Percentiles rank a stretch among this genome's conserved stretches.
Evolutionary conservation across 1,284 basidiomycete species (phyloP).

Genomic region (Rhodotorula sp.): DNA sequence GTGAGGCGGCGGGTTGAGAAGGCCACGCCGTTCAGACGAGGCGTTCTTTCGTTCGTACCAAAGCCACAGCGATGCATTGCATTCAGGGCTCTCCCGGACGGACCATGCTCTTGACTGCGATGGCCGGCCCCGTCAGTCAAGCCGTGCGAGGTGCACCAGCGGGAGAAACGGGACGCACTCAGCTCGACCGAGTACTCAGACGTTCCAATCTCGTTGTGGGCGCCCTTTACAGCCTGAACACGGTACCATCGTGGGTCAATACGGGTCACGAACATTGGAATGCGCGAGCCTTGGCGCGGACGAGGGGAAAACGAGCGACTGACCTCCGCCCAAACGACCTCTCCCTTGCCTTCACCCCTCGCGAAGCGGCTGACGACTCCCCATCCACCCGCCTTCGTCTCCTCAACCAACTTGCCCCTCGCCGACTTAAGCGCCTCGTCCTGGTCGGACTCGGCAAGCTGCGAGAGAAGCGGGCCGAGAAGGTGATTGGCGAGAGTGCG

Average conservation of each 20-base stretch:
- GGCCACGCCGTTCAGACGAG: no score
- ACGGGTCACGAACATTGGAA: neutral
- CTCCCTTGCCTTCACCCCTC: constrained; percentile 23
- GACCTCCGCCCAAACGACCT: constrained; percentile 29
- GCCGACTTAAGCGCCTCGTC: constrained; percentile 8
- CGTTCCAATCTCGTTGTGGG: constrained; percentile 63
- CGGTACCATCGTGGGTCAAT: neutral
- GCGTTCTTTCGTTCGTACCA: no score
- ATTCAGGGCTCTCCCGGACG: no score
- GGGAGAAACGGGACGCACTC: constrained; percentile 48
- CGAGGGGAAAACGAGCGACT: neutral
- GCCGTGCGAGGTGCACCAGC: neutral
- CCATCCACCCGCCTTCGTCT: constrained; percentile 57
- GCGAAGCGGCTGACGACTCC: constrained; percentile 56
- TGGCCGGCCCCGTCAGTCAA: no score
- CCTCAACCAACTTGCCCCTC: constrained; percentile 55
- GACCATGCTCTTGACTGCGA: no score
- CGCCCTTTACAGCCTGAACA: constrained; percentile 60
- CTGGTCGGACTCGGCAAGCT: constrained; percentile 47
- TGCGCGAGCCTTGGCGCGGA: no score
- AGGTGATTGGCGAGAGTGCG: constrained; percentile 57
- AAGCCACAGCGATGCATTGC: no score
- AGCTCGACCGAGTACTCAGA: constrained; percentile 71
- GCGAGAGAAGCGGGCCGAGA: constrained; percentile 62
- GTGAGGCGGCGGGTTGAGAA: no score